Evolutionary conservation across 768 basidiomycete species (phyloP).

Genomic region (Trametopsis cervina): DNA sequence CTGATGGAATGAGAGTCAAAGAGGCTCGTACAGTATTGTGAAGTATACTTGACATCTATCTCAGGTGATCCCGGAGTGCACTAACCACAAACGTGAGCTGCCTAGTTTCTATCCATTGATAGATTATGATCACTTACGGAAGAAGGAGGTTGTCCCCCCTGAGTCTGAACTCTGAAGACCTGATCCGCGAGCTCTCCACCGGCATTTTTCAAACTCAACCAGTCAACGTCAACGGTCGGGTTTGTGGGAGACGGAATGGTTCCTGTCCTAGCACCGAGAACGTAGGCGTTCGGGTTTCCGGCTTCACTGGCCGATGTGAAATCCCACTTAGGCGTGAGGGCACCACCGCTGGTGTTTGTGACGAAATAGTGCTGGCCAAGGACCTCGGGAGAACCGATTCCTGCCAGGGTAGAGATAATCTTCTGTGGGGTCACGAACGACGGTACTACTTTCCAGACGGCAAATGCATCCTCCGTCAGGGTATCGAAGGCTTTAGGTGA

Average conservation of each 20-base stretch:
- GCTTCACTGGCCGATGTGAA: slow-evolving; percentile 37
- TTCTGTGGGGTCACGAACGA: slow-evolving; percentile 14
- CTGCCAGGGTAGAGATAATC: slow-evolving; percentile 13
- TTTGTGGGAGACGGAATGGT: slow-evolving; percentile 36
- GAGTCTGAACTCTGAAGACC: slow-evolving; percentile 47
- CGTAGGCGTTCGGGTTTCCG: slow-evolving; percentile 39
- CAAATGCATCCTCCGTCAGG: slow-evolving; percentile 28
- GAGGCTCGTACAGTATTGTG: slow-evolving; percentile 1
- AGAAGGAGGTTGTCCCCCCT: slow-evolving; percentile 46
- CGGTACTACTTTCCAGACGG: slow-evolving; percentile 22
- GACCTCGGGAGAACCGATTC: slow-evolving; percentile 15
- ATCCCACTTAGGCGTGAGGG: slow-evolving; percentile 48
- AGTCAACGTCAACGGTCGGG: slow-evolving; percentile 40
- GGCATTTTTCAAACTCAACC: slow-evolving; percentile 42
- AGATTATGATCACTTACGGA: slow-evolving; percentile 27
- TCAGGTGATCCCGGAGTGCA: slow-evolving; percentile 2
- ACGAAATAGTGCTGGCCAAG: slow-evolving; percentile 56
- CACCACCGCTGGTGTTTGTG: slow-evolving; percentile 34
- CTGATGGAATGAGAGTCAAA: no score
- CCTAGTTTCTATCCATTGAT: background rate
- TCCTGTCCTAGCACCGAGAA: slow-evolving; percentile 37
- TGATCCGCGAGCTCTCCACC: slow-evolving; percentile 41
- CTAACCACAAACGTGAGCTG: background rate
- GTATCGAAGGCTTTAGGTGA: slow-evolving; percentile 23
- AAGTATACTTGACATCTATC: slow-evolving; percentile 1